phyloP scores from a whole-genome alignment of 1,284 basidiomycete species.

The Fistulinella cinereoalba region DNA sequence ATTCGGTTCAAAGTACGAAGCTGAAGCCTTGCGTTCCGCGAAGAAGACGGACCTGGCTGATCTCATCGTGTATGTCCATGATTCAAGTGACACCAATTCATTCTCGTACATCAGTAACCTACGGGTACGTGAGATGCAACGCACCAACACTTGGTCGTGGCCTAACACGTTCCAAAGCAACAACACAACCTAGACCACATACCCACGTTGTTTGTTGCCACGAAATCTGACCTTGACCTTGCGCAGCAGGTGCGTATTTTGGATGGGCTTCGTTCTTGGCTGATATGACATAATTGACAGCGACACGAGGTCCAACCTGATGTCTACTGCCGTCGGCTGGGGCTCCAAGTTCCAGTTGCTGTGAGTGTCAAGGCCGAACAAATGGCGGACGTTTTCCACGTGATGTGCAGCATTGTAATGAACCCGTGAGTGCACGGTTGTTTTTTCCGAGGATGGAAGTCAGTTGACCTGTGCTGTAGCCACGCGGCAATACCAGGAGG shows the following conservation, averaged over 20 bases:
- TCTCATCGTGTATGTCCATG: constrained; percentile 94
- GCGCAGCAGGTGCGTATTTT: constrained; percentile 73
- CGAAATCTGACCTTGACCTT: constrained; percentile 95
- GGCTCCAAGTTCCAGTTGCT: constrained; percentile 85
- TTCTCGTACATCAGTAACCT: constrained; percentile 98
- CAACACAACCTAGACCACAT: constrained; percentile 94
- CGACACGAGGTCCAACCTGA: constrained; percentile 98
- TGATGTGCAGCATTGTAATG: constrained; percentile 81
- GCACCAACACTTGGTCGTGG: not conserved
- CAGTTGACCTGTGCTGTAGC: constrained; percentile 35
- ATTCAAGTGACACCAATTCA: constrained; percentile 97
- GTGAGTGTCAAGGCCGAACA: constrained; percentile 86
- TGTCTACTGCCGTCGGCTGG: constrained; percentile 86
- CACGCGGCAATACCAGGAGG: constrained; percentile 75
- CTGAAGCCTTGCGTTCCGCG: constrained; percentile 83
- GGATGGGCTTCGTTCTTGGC: constrained; percentile 4
- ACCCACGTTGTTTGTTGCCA: constrained; percentile 96
- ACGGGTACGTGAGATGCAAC: constrained; percentile 56
- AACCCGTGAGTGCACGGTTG: constrained; percentile 65
- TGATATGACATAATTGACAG: constrained; percentile 38
- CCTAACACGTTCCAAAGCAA: constrained; percentile 59
- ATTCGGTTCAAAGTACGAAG: constrained; percentile 93
- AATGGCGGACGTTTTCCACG: constrained; percentile 87
- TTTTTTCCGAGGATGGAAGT: constrained; percentile 7
- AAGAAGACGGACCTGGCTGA: constrained; percentile 93